These are phyloP conservation scores for Ustilago lituana DNA, from an alignment of 1,284 basidiomycete species.

Conservation along the genomic window DNA sequence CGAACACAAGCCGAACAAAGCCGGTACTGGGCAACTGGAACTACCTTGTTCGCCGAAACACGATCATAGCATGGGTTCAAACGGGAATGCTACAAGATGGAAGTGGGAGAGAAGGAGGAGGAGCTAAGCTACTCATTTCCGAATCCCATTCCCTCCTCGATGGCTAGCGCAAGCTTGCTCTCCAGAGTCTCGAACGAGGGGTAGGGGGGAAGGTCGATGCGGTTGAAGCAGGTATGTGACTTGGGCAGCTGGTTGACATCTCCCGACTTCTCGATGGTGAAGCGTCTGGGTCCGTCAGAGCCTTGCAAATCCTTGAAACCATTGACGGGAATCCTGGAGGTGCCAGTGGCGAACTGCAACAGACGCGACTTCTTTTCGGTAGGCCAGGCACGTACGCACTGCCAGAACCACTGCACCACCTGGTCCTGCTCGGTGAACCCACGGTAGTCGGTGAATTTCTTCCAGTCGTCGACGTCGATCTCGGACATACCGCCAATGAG, in stretches of 20 bases:
- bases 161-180: slow-evolving; percentile 64
- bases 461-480: slow-evolving; percentile 81
- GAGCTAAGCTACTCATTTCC: slow-evolving; percentile 56
- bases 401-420: slow-evolving; percentile 99
- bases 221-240: slow-evolving; percentile 67
- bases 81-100: neutral
- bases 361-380: slow-evolving; percentile 93
- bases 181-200: slow-evolving; percentile 61
- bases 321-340: slow-evolving; percentile 95
- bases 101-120: neutral
- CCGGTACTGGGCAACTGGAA: too few relatives aligned
- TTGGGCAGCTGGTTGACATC: slow-evolving; percentile 65
- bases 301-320: slow-evolving; percentile 99
- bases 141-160: slow-evolving; percentile 65
- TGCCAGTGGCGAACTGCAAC: slow-evolving; percentile 93
- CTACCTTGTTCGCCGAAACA: too few relatives aligned
- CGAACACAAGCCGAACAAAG: neutral
- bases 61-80: neutral
- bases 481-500: slow-evolving; percentile 99
- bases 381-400: slow-evolving; percentile 94
- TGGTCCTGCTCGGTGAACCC: slow-evolving; percentile 69
- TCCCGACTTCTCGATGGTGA: slow-evolving; percentile 67
- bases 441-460: slow-evolving; percentile 74
- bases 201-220: slow-evolving; percentile 67
- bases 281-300: slow-evolving; percentile 81